Base-by-base conservation (phyloP, 1,284 basidiomycete genomes). In the Naganishia cerealis region DNA sequence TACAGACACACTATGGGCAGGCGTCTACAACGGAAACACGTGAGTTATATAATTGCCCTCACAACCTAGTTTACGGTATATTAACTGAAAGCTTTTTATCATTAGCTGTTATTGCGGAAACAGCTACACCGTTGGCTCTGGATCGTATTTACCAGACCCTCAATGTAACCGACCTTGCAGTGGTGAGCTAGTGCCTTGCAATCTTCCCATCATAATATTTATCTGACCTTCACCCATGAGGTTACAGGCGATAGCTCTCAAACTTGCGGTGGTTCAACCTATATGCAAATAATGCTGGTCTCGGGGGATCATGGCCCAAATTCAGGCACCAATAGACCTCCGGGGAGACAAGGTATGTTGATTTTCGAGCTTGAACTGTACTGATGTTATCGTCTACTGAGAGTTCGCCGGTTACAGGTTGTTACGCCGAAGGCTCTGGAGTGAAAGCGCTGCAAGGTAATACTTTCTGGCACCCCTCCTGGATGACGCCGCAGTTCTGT, bases 1-100 rank as follows among this genome's bases (percentile, higher is more conserved):
- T 9, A 53, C 72, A 4, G 72, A 71, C 9, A 73, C 71, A 67
- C 39, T 24, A 12, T 62, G 65, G 29, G 68, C 68, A 15, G 71
- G 61, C 21, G 67, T 66, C 6, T 55, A 55, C 13, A 52, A 53
- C 15, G 61, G 67, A 42, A 43, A 71, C 33, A 48, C 61, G 63
- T 69, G 57, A 57, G 55, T 61, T 61, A 15, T 40, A 8, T 2
- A 18, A 42, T 13, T 8, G 16, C 13, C 1, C 13, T n/a, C 9
- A 10, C 6, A 16, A 24, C 16, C 4, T 1, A 12, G 26, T 36
- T 10, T 9, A 40, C 24, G 18, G 16, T 18, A 21, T 40, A 10
- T 3, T 16, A 1, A 38, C 13, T 10, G 29, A 4, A 10, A 10
- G 16, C n/a, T 36, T 56, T 15, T 3, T 16, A 10, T 1, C 16